Conservation (phyloP, 345 rosid genomes). For the Brassica incana region DNA sequence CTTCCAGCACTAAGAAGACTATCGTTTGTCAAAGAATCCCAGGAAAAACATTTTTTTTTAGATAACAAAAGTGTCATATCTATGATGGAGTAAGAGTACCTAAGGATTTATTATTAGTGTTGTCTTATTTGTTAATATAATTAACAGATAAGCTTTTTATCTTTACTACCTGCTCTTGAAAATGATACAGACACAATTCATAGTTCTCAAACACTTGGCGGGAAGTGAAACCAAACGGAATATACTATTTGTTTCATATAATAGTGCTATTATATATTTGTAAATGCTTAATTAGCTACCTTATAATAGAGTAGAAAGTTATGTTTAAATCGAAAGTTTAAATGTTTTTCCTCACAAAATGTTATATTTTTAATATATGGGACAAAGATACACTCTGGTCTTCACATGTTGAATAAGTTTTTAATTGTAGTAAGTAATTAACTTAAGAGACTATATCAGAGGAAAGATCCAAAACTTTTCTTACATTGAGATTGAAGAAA, state of each 20-base stretch:
- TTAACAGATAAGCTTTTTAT: background rate
- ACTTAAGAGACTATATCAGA: slow-evolving; percentile 17
- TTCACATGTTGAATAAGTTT: background rate
- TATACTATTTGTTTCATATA: background rate
- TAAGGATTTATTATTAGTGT: background rate
- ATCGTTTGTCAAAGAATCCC: slow-evolving; percentile 42
- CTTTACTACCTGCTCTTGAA: slow-evolving; percentile 30
- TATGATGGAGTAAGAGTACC: background rate
- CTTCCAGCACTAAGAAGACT: slow-evolving; percentile 36
- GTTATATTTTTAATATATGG: background rate
- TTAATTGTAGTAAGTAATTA: background rate
- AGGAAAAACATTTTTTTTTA: background rate
- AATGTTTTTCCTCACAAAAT: background rate
- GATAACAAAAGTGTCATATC: background rate
- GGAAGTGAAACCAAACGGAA: background rate
- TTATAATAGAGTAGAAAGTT: background rate
- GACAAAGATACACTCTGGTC: background rate
- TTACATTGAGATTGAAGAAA: slow-evolving; percentile 39
- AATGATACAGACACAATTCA: background rate
- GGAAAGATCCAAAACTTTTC: slow-evolving; percentile 39
- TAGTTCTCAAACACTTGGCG: background rate
- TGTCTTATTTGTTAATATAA: background rate
- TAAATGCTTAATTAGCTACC: background rate
- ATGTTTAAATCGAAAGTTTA: background rate
- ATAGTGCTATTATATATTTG: background rate